Percentiles rank a stretch among this genome's conserved stretches.
These are phyloP conservation scores for Colletotrichum brevisporum DNA, from an alignment of 2,329 filamentous ascomycete genomes.

Conservation along the genomic window DNA sequence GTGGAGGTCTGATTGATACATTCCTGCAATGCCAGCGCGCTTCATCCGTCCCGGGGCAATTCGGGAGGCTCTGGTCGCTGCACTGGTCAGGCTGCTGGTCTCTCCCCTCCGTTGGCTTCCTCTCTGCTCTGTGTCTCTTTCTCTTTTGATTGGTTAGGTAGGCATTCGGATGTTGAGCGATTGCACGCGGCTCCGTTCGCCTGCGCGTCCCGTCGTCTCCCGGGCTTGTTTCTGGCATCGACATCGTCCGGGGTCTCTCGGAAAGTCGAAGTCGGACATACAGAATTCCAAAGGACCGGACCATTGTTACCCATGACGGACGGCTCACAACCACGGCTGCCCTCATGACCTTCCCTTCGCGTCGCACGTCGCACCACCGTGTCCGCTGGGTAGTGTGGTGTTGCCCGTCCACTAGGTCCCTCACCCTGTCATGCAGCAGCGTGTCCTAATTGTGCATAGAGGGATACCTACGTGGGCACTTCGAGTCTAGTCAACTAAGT, in stretches of 20 bases:
- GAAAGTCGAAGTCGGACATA: not conserved
- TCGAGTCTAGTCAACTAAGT: too few relatives aligned
- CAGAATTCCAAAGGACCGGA: constrained; percentile 5
- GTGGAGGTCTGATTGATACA: too few relatives aligned
- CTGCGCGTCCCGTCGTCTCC: not conserved
- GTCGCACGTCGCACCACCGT: constrained; percentile 20
- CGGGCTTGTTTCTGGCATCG: not conserved
- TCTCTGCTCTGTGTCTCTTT: constrained; percentile 1
- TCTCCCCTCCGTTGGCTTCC: not conserved
- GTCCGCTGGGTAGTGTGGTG: constrained; percentile 20
- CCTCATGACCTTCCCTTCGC: not conserved
- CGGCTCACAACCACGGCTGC: too few relatives aligned
- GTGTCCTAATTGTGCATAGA: too few relatives aligned
- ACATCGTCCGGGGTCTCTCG: not conserved
- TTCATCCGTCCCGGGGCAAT: too few relatives aligned
- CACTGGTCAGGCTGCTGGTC: not conserved
- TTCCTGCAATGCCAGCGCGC: too few relatives aligned
- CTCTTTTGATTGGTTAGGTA: not conserved
- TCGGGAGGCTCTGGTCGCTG: too few relatives aligned
- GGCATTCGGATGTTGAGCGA: not conserved
- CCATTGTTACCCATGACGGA: too few relatives aligned
- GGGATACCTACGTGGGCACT: too few relatives aligned
- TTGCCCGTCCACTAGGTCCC: too few relatives aligned
- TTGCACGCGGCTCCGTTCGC: not conserved
- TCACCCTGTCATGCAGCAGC: too few relatives aligned